Base-by-base conservation (phyloP, 73 alveolate genomes). In the Paramecium octaurelia region DNA sequence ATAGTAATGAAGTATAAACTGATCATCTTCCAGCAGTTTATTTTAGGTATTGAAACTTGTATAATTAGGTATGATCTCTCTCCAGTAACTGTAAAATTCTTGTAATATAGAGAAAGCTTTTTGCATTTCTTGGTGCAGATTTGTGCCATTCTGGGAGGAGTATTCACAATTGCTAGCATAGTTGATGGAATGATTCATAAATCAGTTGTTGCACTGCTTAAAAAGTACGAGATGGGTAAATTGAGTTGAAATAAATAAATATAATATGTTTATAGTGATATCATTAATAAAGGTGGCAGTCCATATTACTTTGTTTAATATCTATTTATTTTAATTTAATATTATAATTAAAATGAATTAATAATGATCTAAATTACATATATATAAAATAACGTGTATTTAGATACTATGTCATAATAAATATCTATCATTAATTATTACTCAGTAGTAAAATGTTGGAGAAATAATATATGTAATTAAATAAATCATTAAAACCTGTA, bases 81-180 rank as follows among this genome's bases (percentile, higher is more conserved):
- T 10, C 99, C 99, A 23, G 98, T 97, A 60, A 99, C 99, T 16
- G 99, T 98, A 46, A 95, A 95, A 58, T 97, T 94, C 92, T 88
- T 92, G 23, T 96, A 97, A 92, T 93, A 95, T 42, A 96, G 95
- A 87, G 99, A 97, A 86, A 68, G 95, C 36, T 93, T 97, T 84
- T 83, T 96, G 38, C 97, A 95, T 83, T 96, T 96, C 88, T 77
- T 97, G 50, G 96, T 96, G 54, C 96, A 97, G 94, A 95, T 99
- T 60, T 98, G 99, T 94, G 99, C 99, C 34, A 98, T 99, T 85
- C 90, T 98, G 23, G 99, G 99, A 85, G 99, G 99, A 35, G 98
- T 98, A 36, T 98, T 97, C 93, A 98, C 99, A 31, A 98, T 97
- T 24, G 98, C 99, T 44, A 99, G 99, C 42, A 93, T 98, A 20